Evolutionary conservation across 2,329 filamentous ascomycete species (phyloP), one percentile per base, ranked within the genome.

Genomic region (Fusarium sp.): DNA sequence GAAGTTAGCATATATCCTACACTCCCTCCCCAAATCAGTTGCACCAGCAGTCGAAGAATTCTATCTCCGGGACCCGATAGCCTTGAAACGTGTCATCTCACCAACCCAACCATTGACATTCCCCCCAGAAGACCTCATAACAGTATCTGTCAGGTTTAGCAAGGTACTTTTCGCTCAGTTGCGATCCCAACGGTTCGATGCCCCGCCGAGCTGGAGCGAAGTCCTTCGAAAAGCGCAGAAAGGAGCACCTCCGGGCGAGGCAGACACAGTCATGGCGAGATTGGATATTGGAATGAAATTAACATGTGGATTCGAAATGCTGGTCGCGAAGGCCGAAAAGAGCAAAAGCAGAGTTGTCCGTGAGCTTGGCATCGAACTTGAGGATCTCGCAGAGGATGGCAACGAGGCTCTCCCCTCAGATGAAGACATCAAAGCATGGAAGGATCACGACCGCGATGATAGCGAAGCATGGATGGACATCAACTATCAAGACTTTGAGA

Each of bases 401-500:
- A 89, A 91, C 31, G 77, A 80, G 10, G 75, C 75, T 31, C 84
- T 98, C 2, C 95, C 96, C 0, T 89, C 86, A 0, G 88, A 97
- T 74, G 82, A 85, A 2, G 93, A 95, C n/a, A 94, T 98, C 15
- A 81, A 82, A 31, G 76, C 79, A 5, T 98, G 96, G 95, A 85
- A 87, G 39, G 82, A 86, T 35, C 78, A 79, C 6, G 82, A 85
- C 35, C 86, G 84, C n/a, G 89, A 95, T 55, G 95, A 98, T 68
- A 90, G 95, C 75, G 96, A 98, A 76, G 87, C 89, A 28, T 99
- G 96, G 96, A 86, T 99, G 72, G 91, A 98, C 75, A 97, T 99
- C 64, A 91, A 95, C 78, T 98, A 94, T 74, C 88, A 92, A 24
- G 95, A 98, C 70, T 94, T 99, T 62, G 95, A 98, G 77, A 87